phyloP scores from a whole-genome alignment of 176 grass and related monocot species.

The Alopecurus myosuroides region DNA sequence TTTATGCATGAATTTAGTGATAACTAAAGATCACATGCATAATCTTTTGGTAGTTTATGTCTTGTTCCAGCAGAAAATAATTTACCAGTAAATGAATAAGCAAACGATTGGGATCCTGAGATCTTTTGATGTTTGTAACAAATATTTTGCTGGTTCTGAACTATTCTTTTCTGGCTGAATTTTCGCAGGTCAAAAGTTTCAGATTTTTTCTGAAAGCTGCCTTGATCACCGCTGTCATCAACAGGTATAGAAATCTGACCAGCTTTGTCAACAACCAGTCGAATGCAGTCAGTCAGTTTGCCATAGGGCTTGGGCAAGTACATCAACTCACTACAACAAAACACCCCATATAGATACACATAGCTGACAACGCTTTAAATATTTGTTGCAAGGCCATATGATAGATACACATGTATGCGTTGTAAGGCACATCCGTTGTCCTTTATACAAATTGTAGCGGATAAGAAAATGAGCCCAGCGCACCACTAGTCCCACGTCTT shows the following conservation, averaged over 20 bases:
- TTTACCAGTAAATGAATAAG: neutral
- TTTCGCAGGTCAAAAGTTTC: slow-evolving; percentile 32
- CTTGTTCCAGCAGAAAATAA: slow-evolving; percentile 14
- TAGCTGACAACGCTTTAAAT: no score
- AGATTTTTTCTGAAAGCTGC: no score
- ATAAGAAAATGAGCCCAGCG: no score
- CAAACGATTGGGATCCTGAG: slow-evolving; percentile 26
- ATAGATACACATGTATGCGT: no score
- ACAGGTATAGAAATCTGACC: slow-evolving; percentile 19
- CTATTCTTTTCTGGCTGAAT: slow-evolving; percentile 67
- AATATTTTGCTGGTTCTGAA: slow-evolving; percentile 30
- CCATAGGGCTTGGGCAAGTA: slow-evolving; percentile 55
- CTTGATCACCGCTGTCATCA: slow-evolving; percentile 22
- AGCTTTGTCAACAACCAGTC: slow-evolving; percentile 43
- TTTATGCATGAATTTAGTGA: slow-evolving; percentile 52
- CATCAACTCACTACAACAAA: no score
- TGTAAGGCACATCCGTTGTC: no score
- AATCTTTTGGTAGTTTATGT: slow-evolving; percentile 40
- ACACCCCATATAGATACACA: no score
- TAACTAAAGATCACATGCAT: slow-evolving; percentile 26
- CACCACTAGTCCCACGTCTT: no score
- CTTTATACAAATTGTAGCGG: no score
- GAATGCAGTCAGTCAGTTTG: slow-evolving; percentile 66
- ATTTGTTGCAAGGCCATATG: no score
- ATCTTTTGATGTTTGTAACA: slow-evolving; percentile 60